Conservation (phyloP, 768 basidiomycete species). For the Auricularia heimuer region DNA sequence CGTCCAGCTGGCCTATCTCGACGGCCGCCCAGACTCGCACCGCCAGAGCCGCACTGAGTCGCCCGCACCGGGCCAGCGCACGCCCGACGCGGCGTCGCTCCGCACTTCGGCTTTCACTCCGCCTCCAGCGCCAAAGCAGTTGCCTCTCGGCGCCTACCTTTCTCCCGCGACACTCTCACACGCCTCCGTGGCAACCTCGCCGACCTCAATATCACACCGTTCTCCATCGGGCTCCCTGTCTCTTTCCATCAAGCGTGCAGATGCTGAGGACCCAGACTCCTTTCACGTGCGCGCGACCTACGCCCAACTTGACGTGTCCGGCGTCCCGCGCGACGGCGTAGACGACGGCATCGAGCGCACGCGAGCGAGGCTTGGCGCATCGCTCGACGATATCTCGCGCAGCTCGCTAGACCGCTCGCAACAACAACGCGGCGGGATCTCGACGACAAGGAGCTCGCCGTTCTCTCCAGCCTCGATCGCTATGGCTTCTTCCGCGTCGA, state of each 20-base stretch:
- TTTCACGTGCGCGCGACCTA: constrained; percentile 82
- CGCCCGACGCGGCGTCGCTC: background rate
- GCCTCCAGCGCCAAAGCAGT: background rate
- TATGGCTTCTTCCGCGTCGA: constrained; percentile 88
- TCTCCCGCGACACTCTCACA: background rate
- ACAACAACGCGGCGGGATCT: constrained; percentile 48
- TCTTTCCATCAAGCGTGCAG: constrained; percentile 7
- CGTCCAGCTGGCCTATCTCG: constrained; percentile 1
- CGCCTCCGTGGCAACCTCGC: constrained; percentile 4
- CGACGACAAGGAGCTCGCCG: constrained; percentile 58
- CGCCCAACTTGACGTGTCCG: constrained; percentile 76
- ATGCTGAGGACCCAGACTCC: constrained; percentile 65
- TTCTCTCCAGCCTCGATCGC: constrained; percentile 79
- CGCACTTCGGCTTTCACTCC: background rate
- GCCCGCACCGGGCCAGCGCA: background rate
- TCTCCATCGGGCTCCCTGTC: constrained; percentile 4
- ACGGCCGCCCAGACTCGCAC: background rate
- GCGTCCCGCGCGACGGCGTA: constrained; percentile 92
- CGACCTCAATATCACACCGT: background rate
- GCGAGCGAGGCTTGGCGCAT: constrained; percentile 50
- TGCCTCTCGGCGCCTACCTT: background rate
- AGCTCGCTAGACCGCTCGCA: constrained; percentile 36
- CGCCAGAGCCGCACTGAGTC: background rate
- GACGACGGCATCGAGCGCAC: constrained; percentile 93
- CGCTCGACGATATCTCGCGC: constrained; percentile 28